Evolutionary conservation across 176 grass and related monocot genomes (phyloP).

Genomic region (Bothriochloa decipiens): DNA sequence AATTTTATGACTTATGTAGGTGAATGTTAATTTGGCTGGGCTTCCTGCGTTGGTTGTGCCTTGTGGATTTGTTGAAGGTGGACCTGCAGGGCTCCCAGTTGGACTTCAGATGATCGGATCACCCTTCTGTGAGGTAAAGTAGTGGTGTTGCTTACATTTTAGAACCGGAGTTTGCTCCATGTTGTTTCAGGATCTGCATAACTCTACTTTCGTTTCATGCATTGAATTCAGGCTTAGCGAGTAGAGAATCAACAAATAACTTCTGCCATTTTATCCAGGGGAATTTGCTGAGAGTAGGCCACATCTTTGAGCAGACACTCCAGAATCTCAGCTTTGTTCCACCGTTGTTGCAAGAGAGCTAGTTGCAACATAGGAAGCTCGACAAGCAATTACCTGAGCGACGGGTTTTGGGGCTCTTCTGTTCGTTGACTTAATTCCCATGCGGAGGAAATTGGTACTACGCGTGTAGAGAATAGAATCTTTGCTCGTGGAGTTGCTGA

Average conservation of each 20-base stretch:
- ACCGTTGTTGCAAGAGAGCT: constrained; percentile 53
- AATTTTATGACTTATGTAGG: constrained; percentile 48
- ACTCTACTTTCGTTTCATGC: not conserved
- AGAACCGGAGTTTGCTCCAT: too few species aligned
- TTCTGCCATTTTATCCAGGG: constrained; percentile 45
- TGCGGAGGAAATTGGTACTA: too few species aligned
- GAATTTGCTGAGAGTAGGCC: constrained; percentile 67
- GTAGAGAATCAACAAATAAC: not conserved
- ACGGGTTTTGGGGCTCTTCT: too few species aligned
- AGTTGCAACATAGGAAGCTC: not conserved
- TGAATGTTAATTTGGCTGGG: constrained; percentile 94
- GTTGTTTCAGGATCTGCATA: not conserved
- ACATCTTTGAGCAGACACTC: constrained; percentile 88
- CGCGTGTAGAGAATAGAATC: not conserved
- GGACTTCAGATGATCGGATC: constrained; percentile 91
- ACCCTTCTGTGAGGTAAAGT: constrained; percentile 74
- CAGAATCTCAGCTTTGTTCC: constrained; percentile 68
- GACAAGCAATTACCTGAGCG: not conserved
- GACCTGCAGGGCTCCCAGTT: constrained; percentile 73
- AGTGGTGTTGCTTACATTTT: not conserved
- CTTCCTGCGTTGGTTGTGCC: constrained; percentile 87
- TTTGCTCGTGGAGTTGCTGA: constrained; percentile 3
- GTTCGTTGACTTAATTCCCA: too few species aligned
- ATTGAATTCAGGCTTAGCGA: not conserved
- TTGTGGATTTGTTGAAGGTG: constrained; percentile 87